Evolutionary conservation across 495 filamentous ascomycete genomes (phyloP), one percentile per base, ranked within the genome.

Genomic region (Penicillium egyptiacum): DNA sequence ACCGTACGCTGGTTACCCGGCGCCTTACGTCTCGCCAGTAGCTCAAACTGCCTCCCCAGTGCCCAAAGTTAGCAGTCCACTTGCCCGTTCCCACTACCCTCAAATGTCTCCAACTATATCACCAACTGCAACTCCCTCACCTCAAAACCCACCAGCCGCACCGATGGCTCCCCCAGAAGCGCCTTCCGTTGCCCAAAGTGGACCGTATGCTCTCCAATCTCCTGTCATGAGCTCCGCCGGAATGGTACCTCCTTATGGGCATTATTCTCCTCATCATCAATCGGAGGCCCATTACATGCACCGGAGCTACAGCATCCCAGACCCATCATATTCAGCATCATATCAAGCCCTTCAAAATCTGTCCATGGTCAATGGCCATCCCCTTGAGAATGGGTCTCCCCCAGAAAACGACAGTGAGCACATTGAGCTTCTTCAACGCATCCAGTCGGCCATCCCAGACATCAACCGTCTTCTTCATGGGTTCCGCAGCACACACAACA

Each of bases 371-470:
- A 66, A 69, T 44, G 70, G 63, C 12, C 56, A 63, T 19, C 39
- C 58, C 9, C 41, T 56, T 5, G 63, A 64, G 50, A 72, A 72
- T 41, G 74, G 76, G 1, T 69, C 68, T 14, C 70, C 68, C 11
- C 66, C 69, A 6, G 74, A 78, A 3, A 64, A 57, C 12, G 62
- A 72, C 28, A 64, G 66, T 16, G 76, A 79, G 42, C 70, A 76
- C 17, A 61, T 75, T 35, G 72, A 76, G 53, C 72, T 81, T 51
- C 70, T 82, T 6, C 61, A 75, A 33, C 66, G 79, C 12, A 76
- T 82, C 48, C 72, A 78, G 50, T 73, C 73, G 49, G 78, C 74
- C 8, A 73, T 82, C 53, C 80, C 80, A 4, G 80, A 82, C 43
- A 71, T 82, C 56, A 74, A 71, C 48, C 71, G 72, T 20, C 68